Conservation (phyloP, 2,329 filamentous ascomycete genomes). For the Aureobasidium vineae region DNA sequence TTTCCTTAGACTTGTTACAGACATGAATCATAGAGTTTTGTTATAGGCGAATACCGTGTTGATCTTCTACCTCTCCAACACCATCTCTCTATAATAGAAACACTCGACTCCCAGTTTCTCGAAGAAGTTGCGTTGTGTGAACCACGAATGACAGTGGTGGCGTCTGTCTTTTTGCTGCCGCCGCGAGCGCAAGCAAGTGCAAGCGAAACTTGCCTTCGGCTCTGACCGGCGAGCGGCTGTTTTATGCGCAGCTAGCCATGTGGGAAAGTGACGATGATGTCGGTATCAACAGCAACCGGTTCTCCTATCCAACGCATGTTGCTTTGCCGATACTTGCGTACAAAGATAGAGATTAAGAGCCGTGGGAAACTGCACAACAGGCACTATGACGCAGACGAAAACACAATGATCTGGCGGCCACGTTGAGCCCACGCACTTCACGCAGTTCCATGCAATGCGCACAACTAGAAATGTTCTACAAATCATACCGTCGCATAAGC, state of each 20-base stretch:
- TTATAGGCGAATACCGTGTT: neutral
- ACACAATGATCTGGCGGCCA: too few species aligned
- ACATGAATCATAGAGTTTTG: neutral
- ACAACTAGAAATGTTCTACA: neutral
- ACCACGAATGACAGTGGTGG: neutral
- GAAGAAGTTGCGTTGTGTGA: neutral
- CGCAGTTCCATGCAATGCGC: too few species aligned
- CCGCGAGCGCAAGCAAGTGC: neutral
- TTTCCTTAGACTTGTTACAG: neutral
- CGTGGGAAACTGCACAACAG: too few species aligned
- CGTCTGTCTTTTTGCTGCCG: constrained; percentile 1
- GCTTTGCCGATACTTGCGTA: neutral
- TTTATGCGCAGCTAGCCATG: too few species aligned
- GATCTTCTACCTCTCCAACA: neutral
- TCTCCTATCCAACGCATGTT: neutral
- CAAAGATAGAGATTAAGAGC: too few species aligned
- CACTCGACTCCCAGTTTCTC: too few species aligned
- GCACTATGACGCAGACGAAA: too few species aligned
- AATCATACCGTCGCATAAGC: neutral
- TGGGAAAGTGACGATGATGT: neutral
- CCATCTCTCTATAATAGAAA: too few species aligned
- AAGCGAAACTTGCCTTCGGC: neutral
- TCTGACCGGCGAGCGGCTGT: neutral
- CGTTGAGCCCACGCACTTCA: too few species aligned
- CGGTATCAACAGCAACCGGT: neutral